phyloP scores from a whole-genome alignment of 495 filamentous ascomycete genomes.

The Penicillium silybi region DNA sequence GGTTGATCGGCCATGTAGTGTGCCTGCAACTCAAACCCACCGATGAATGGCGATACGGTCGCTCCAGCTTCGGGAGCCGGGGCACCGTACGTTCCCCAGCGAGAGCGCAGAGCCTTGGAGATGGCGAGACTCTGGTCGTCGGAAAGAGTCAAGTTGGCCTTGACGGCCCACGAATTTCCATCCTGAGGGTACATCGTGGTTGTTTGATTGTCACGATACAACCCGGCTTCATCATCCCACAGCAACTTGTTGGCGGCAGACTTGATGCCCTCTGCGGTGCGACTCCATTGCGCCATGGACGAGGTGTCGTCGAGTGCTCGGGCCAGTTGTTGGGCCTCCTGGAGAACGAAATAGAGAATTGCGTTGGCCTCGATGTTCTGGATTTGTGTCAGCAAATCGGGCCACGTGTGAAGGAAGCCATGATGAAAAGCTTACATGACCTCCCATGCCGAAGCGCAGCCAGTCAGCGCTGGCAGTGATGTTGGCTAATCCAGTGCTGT shows the following conservation, averaged over 20 bases:
- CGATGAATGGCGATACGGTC: slow-evolving; percentile 55
- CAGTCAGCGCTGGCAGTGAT: slow-evolving; percentile 50
- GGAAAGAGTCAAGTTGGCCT: slow-evolving; percentile 32
- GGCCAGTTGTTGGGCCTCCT: slow-evolving; percentile 25
- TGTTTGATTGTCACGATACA: slow-evolving; percentile 36
- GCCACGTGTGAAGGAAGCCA: neutral
- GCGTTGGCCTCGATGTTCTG: slow-evolving; percentile 34
- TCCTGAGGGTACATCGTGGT: slow-evolving; percentile 44
- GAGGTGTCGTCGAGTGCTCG: slow-evolving; percentile 18
- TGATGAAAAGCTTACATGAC: slow-evolving; percentile 19
- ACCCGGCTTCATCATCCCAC: slow-evolving; percentile 23
- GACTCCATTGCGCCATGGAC: slow-evolving; percentile 15
- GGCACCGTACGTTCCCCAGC: slow-evolving; percentile 54
- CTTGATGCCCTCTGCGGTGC: slow-evolving; percentile 18
- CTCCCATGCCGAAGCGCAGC: slow-evolving; percentile 37
- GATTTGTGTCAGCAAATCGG: neutral
- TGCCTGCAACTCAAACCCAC: slow-evolving; percentile 53
- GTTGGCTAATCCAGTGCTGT: slow-evolving; percentile 44
- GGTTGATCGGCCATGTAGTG: slow-evolving; percentile 44
- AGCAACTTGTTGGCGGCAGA: slow-evolving; percentile 28
- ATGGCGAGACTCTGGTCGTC: slow-evolving; percentile 20
- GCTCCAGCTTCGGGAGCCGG: slow-evolving; percentile 52
- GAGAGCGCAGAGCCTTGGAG: slow-evolving; percentile 36
- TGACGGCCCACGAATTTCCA: slow-evolving; percentile 44
- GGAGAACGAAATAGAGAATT: slow-evolving; percentile 33